Conservation (phyloP, 2,329 filamentous ascomycete species). For the Fusarium bactridioides region DNA sequence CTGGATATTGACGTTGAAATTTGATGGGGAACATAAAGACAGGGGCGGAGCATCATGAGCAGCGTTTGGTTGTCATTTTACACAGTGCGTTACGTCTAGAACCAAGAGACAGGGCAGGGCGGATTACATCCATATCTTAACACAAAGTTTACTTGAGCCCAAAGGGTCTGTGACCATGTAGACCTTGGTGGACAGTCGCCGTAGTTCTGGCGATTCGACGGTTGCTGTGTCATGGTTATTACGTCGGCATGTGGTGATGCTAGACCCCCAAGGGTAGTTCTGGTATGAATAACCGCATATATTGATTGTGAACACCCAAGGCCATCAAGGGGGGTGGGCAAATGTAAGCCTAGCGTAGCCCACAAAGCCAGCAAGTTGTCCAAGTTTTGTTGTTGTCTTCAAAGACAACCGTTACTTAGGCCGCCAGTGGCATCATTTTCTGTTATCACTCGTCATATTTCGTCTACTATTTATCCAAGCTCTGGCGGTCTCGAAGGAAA, state of each 20-base stretch:
- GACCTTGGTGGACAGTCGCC: constrained; percentile 3
- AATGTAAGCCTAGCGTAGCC: neutral
- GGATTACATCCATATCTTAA: constrained; percentile 9
- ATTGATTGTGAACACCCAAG: neutral
- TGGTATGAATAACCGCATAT: neutral
- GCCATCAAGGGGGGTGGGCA: neutral
- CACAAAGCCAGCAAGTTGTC: neutral
- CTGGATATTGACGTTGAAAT: constrained; percentile 93
- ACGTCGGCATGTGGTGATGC: neutral
- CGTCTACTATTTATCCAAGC: constrained; percentile 23
- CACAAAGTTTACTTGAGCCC: neutral
- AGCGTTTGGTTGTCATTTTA: constrained; percentile 6
- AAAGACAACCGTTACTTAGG: neutral
- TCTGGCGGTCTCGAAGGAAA: constrained; percentile 34
- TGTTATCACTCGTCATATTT: neutral
- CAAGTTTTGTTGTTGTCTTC: neutral
- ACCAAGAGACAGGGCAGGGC: neutral
- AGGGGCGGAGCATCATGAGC: constrained; percentile 4
- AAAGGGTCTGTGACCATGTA: constrained; percentile 1
- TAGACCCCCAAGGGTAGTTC: neutral
- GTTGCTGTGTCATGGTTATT: neutral
- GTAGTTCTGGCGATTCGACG: neutral
- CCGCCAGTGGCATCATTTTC: neutral
- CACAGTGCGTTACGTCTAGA: constrained; percentile 8
- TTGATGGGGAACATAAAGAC: constrained; percentile 47